A percentile compares a stretch with the other conserved stretches of the same genome.
Conservation (phyloP, 2,329 filamentous ascomycete species). For the Aspergillus ochraceoroseus region DNA sequence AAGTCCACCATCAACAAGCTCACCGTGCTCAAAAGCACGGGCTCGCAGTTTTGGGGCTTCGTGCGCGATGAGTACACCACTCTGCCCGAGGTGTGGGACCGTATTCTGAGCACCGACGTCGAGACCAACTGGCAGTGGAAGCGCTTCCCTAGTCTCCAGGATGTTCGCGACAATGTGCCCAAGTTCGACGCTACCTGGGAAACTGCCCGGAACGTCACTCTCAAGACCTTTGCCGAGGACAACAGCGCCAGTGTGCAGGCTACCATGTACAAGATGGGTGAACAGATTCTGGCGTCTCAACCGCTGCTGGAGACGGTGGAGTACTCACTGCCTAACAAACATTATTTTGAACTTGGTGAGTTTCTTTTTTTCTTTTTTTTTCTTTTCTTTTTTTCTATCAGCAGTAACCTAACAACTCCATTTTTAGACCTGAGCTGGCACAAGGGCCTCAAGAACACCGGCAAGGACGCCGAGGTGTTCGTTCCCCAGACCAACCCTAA, state of each 20-base stretch:
- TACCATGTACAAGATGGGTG: constrained; percentile 99
- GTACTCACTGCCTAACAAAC: constrained; percentile 92
- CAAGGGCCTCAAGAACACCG: constrained; percentile 90
- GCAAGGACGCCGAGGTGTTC: constrained; percentile 91
- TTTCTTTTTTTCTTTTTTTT: constrained; percentile 31
- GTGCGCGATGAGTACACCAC: constrained; percentile 90
- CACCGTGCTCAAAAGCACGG: constrained; percentile 91
- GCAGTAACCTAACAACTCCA: constrained; percentile 5
- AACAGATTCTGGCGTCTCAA: constrained; percentile 72
- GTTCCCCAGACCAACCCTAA: constrained; percentile 90
- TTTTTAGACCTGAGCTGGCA: constrained; percentile 84
- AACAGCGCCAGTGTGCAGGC: constrained; percentile 89
- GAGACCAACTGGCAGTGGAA: constrained; percentile 84
- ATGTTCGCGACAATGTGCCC: constrained; percentile 59
- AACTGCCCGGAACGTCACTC: constrained; percentile 74
- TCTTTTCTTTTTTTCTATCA: neutral
- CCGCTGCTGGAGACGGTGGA: constrained; percentile 67
- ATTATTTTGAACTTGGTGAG: constrained; percentile 85
- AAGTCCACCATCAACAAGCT: constrained; percentile 74
- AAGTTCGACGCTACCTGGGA: constrained; percentile 77
- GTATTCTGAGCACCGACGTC: constrained; percentile 90
- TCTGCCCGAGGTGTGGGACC: constrained; percentile 84
- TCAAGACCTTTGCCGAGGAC: constrained; percentile 85
- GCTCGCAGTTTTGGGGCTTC: constrained; percentile 93
- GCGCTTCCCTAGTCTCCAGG: constrained; percentile 59